Conservation (phyloP, 1,139 yeast species). For the Candida pseudoviswanathii region DNA sequence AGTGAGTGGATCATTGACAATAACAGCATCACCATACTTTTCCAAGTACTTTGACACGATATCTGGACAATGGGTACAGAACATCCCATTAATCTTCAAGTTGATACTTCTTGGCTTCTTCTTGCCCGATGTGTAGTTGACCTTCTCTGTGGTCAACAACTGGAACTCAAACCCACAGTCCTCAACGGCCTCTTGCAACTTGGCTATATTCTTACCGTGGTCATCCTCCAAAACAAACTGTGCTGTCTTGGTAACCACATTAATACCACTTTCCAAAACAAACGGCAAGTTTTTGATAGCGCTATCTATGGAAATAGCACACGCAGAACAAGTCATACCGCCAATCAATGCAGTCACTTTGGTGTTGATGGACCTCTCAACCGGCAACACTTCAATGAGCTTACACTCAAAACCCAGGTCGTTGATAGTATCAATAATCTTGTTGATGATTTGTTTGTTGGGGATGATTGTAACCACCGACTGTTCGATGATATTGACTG, state of each 20-base stretch:
- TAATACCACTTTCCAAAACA: conserved; percentile 55
- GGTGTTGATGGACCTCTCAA: conserved; percentile 47
- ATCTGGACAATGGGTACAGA: conserved; percentile 69
- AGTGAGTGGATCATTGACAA: conserved; percentile 57
- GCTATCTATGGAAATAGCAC: conserved; percentile 57
- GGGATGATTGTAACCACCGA: conserved; percentile 50
- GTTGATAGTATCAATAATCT: conserved; percentile 46
- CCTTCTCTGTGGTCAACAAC: conserved; percentile 36
- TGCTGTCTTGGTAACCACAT: conserved; percentile 62
- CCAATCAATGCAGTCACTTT: conserved; percentile 64
- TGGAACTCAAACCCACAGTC: conserved; percentile 70
- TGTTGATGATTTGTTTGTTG: conserved; percentile 54
- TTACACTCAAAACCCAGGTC: conserved; percentile 62
- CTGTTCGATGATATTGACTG: conserved; percentile 47
- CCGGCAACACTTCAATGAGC: conserved; percentile 61
- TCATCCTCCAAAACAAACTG: conserved; percentile 52
- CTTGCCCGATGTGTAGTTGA: conserved; percentile 49
- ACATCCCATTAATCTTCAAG: conserved; percentile 67
- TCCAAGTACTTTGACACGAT: conserved; percentile 50
- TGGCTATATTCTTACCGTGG: conserved; percentile 29
- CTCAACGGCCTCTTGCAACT: conserved; percentile 56
- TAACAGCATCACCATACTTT: conserved; percentile 59
- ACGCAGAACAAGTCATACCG: conserved; percentile 77
- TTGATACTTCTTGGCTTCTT: conserved; percentile 56
- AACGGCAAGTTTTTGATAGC: conserved; percentile 55